phyloP scores from a whole-genome alignment of 768 basidiomycete species.

The Naematelia encephala region DNA sequence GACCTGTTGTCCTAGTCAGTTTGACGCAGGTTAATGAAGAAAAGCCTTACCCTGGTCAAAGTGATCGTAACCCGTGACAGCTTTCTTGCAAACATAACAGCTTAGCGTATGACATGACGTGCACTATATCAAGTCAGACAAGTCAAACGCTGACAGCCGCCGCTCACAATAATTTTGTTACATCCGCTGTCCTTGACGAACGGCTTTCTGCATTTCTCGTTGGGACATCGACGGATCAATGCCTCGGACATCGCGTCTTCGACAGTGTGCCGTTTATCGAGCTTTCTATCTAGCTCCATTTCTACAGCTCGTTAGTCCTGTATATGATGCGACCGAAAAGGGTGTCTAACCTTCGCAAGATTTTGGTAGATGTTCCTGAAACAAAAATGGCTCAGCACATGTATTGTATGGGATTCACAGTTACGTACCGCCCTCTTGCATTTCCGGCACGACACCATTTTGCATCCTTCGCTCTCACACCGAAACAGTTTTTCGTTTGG shows the following conservation, averaged over 20 bases:
- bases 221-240: constrained; percentile 79
- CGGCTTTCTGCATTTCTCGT: constrained; percentile 67
- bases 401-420: not conserved
- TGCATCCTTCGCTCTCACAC: constrained; percentile 62
- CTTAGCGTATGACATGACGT: constrained; percentile 68
- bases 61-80: constrained; percentile 56
- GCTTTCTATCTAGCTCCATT: constrained; percentile 66
- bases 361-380: constrained; percentile 51
- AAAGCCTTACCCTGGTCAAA: constrained; percentile 39
- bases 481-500: constrained; percentile 62
- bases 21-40: not conserved
- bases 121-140: constrained; percentile 12
- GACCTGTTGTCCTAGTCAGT: constrained; percentile 5
- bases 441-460: constrained; percentile 68
- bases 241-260: constrained; percentile 94
- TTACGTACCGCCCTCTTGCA: constrained; percentile 69
- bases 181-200: constrained; percentile 52
- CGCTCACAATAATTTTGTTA: constrained; percentile 67
- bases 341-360: constrained; percentile 46
- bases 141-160: not conserved
- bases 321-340: not conserved
- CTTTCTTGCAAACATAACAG: constrained; percentile 77
- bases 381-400: not conserved
- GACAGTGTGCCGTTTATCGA: constrained; percentile 71
- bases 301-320: constrained; percentile 45